Evolutionary conservation across 2,329 filamentous ascomycete genomes (phyloP).

Genomic region (Amauroascus niger): DNA sequence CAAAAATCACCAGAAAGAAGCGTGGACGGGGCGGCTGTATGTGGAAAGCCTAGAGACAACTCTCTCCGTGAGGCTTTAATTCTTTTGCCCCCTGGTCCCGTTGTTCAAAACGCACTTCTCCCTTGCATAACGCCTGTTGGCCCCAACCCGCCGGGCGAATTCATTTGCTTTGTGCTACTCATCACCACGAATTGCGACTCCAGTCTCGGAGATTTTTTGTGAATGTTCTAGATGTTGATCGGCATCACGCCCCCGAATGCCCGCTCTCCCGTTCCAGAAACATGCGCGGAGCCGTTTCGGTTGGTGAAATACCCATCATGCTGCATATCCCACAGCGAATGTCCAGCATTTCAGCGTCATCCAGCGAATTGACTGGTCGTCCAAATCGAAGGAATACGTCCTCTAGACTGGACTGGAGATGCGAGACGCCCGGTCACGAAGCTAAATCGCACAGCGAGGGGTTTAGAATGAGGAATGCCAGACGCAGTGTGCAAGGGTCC

Average conservation of each 20-base stretch:
- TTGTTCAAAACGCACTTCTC: background rate
- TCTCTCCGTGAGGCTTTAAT: constrained; percentile 6
- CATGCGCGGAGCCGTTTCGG: constrained; percentile 1
- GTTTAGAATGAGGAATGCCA: background rate
- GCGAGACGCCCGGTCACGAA: background rate
- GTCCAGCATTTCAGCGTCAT: constrained; percentile 11
- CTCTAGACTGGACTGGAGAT: background rate
- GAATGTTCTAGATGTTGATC: constrained; percentile 5
- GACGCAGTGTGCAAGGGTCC: background rate
- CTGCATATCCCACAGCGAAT: constrained; percentile 14
- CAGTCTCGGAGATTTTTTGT: background rate
- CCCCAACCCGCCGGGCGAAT: background rate
- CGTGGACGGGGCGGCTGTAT: constrained; percentile 4
- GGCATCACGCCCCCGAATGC: background rate
- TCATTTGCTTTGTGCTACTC: constrained; percentile 7
- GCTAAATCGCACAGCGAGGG: background rate
- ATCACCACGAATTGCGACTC: constrained; percentile 1
- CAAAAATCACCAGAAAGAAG: background rate
- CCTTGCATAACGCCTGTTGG: background rate
- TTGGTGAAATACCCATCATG: constrained; percentile 4
- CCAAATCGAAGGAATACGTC: background rate
- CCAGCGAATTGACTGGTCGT: background rate
- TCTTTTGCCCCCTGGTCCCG: constrained; percentile 2
- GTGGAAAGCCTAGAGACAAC: background rate
- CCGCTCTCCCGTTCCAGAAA: background rate